Base-by-base conservation (phyloP, 2,329 filamentous ascomycete genomes). In the Colletotrichum gloeosporioides region DNA sequence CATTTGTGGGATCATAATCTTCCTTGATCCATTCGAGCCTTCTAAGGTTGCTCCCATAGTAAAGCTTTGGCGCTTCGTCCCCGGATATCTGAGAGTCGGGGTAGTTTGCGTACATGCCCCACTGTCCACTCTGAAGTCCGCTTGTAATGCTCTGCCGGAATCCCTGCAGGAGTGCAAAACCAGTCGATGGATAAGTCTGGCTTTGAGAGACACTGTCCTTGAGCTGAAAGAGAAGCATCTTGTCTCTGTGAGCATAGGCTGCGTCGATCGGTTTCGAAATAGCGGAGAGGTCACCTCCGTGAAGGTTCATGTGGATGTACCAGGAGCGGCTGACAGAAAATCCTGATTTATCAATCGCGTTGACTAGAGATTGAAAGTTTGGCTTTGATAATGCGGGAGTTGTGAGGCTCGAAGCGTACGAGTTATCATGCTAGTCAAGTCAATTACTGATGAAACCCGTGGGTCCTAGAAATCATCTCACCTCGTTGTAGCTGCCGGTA, bases 51-150 rank as follows among this genome's bases (percentile, higher is more conserved):
- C 79, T 80, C 5, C 88, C 84, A 77, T 87, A 91, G 80, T 91
- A 90, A 76, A 88, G 79, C 75, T 86, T 80, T 76, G 88, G 86
- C 4, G 89, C 89, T 29, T 84, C 84, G 5, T 83, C 83, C 18
- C 85, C 83, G 78, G 84, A 83, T 71, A 90, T 82, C 53, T 82
- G 84, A 1, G 89, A 86, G 78, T 91, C 89, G 4, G 89, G 86
- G 65, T 91, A 91, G 82, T 90, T 91, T 77, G 88, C 83, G 76
- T 90, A 91, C 77, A 87, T 87, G 32, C 87, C 88, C 81, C 88
- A 89, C 8, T 83, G 78, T 2, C 81, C 83, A 44, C 83, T 78
- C 6, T 81, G 80, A 80, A 86, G 82, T 9, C 80, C 80, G 5
- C 82, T 80, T 53, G 81, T 83, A 68, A 87, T 82, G 16, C 82